These are phyloP conservation scores for Heritiera littoralis DNA, from an alignment of 345 rosid genomes.

Conservation along the genomic window DNA sequence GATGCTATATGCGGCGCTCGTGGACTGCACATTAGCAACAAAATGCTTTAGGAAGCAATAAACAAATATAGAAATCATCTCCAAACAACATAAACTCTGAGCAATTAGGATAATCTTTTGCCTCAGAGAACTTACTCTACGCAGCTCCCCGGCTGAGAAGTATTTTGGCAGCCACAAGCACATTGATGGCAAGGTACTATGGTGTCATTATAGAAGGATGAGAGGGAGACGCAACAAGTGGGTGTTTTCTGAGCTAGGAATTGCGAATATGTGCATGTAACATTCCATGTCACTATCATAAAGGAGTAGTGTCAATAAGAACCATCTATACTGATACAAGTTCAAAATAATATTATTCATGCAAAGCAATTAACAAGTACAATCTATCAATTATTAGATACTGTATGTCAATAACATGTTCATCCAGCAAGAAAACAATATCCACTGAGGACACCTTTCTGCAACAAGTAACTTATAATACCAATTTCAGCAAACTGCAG, in stretches of 20 bases:
- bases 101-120: not conserved
- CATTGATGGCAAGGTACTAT: constrained; percentile 78
- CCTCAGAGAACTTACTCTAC: constrained; percentile 58
- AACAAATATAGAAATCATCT: not conserved
- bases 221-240: constrained; percentile 87
- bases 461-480: not conserved
- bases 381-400: not conserved
- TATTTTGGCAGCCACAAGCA: constrained; percentile 79
- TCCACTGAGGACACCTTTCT: not conserved
- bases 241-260: constrained; percentile 73
- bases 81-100: constrained; percentile 2
- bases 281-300: constrained; percentile 92
- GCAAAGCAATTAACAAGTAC: not conserved
- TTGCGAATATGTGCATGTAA: constrained; percentile 86
- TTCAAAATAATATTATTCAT: not conserved
- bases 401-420: not conserved
- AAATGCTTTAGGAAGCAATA: constrained; percentile 17
- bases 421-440: not conserved
- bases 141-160: constrained; percentile 52
- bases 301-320: constrained; percentile 13
- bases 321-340: constrained; percentile 4
- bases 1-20: constrained; percentile 58
- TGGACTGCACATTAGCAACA: constrained; percentile 42
- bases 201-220: constrained; percentile 80
- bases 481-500: not conserved